Percentiles rank a stretch among this genome's conserved stretches.
These are phyloP conservation scores for Xylariaceae sp. DNA, from an alignment of 2,329 filamentous ascomycete genomes.

Conservation along the genomic window DNA sequence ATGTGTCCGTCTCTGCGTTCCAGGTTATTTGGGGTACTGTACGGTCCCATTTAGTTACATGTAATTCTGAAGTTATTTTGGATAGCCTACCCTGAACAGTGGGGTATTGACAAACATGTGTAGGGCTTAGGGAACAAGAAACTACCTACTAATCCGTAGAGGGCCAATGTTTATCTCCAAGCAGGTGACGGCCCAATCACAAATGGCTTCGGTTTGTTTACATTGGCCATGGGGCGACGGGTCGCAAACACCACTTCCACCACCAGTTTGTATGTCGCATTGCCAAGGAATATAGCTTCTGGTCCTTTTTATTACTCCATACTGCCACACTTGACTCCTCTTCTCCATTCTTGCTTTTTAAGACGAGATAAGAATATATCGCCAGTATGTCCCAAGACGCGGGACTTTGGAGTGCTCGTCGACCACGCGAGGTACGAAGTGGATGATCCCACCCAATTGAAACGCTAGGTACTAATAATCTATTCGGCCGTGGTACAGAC, in stretches of 20 bases:
- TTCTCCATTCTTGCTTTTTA: not conserved
- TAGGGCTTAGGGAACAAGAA: too few relatives aligned
- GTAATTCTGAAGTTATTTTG: too few relatives aligned
- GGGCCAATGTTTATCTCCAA: too few relatives aligned
- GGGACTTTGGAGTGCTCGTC: conserved; percentile 85
- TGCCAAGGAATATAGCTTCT: not conserved
- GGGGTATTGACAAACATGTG: too few relatives aligned
- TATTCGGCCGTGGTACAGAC: conserved; percentile 53
- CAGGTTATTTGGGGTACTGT: too few relatives aligned
- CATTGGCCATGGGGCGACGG: conserved; percentile 19
- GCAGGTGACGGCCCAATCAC: conserved; percentile 28
- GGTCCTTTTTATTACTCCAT: not conserved
- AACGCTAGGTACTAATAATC: conserved; percentile 16
- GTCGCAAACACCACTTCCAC: conserved; percentile 5
- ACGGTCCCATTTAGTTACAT: too few relatives aligned
- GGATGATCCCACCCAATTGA: conserved; percentile 12
- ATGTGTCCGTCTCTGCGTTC: too few relatives aligned
- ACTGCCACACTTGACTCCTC: too few relatives aligned
- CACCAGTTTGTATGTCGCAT: conserved; percentile 1
- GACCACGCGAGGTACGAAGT: conserved; percentile 75
- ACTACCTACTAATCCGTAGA: too few relatives aligned
- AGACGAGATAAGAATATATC: conserved; percentile 1
- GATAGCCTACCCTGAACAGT: too few relatives aligned
- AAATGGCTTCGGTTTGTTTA: conserved; percentile 26
- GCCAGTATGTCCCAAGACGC: conserved; percentile 77